A percentile compares a stretch with the other conserved stretches of the same genome.
Conservation (phyloP, 2,329 filamentous ascomycete species). For the Aspergillus quadricinctus region DNA sequence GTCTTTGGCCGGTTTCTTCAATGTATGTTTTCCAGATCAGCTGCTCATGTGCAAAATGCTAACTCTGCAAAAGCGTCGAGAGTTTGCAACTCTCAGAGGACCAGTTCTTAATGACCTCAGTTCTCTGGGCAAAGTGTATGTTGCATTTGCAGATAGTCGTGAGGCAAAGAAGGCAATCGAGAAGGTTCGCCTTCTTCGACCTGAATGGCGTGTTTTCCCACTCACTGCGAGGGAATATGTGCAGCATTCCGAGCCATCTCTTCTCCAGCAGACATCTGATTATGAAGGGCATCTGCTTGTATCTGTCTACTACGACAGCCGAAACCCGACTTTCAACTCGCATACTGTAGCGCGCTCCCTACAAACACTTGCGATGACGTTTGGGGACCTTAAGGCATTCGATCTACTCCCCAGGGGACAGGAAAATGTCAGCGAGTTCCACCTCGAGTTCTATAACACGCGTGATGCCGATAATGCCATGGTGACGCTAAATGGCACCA, state of each 20-base stretch:
- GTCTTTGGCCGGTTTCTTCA: slow-evolving; percentile 36
- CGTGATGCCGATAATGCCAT: slow-evolving; percentile 33
- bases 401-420: slow-evolving; percentile 23
- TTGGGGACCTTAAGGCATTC: slow-evolving; percentile 38
- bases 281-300: slow-evolving; percentile 56
- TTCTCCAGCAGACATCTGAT: slow-evolving; percentile 30
- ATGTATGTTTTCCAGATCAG: slow-evolving; percentile 25
- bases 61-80: slow-evolving; percentile 23
- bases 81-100: slow-evolving; percentile 35
- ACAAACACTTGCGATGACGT: slow-evolving; percentile 32
- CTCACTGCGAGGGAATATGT: slow-evolving; percentile 46
- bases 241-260: slow-evolving; percentile 29
- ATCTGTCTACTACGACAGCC: slow-evolving; percentile 41
- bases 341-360: slow-evolving; percentile 46
- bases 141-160: slow-evolving; percentile 58
- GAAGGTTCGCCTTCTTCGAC: slow-evolving; percentile 42
- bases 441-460: slow-evolving; percentile 39
- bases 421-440: slow-evolving; percentile 31
- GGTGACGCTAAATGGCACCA: slow-evolving; percentile 31
- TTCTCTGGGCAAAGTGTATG: slow-evolving; percentile 44
- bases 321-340: slow-evolving; percentile 23
- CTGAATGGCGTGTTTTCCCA: slow-evolving; percentile 47
- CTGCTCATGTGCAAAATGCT: neutral
- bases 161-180: slow-evolving; percentile 53
- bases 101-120: slow-evolving; percentile 34